Evolutionary conservation across 805 yeast genomes (phyloP).

Genomic region (Candida coquimbonensis): DNA sequence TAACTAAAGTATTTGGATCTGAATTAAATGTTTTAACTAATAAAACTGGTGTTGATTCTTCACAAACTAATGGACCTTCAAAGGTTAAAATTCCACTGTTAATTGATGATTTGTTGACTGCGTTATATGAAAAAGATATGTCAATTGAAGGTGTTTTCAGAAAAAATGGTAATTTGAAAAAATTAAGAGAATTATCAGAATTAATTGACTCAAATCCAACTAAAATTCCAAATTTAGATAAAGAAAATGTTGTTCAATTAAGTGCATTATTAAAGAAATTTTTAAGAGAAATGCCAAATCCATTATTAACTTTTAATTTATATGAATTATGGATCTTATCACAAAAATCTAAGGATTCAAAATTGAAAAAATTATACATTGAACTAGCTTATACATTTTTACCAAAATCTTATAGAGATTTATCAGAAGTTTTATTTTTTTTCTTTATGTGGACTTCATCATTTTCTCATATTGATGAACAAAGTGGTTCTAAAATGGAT

Average conservation of each 20-base stretch:
- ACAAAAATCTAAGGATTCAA: slow-evolving; percentile 43
- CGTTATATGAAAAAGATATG: slow-evolving; percentile 85
- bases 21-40: slow-evolving; percentile 62
- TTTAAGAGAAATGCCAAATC: slow-evolving; percentile 87
- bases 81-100: slow-evolving; percentile 77
- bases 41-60: slow-evolving; percentile 75
- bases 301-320: slow-evolving; percentile 68
- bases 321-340: slow-evolving; percentile 75
- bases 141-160: slow-evolving; percentile 95
- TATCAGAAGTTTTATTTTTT: slow-evolving; percentile 76
- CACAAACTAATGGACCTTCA: slow-evolving; percentile 76
- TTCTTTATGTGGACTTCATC: slow-evolving; percentile 95
- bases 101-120: slow-evolving; percentile 77
- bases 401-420: slow-evolving; percentile 76
- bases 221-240: slow-evolving; percentile 59
- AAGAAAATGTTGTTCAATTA: slow-evolving; percentile 82
- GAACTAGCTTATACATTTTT: slow-evolving; percentile 67
- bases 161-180: slow-evolving; percentile 89
- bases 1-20: slow-evolving; percentile 63
- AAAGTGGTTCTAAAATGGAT: slow-evolving; percentile 92
- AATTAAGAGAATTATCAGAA: slow-evolving; percentile 65
- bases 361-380: slow-evolving; percentile 44
- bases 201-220: slow-evolving; percentile 69
- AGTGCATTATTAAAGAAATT: slow-evolving; percentile 91
- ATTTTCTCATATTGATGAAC: slow-evolving; percentile 87